These are phyloP conservation scores for Sclerotinia minor DNA, from an alignment of 2,329 filamentous ascomycete species.

Conservation along the genomic window DNA sequence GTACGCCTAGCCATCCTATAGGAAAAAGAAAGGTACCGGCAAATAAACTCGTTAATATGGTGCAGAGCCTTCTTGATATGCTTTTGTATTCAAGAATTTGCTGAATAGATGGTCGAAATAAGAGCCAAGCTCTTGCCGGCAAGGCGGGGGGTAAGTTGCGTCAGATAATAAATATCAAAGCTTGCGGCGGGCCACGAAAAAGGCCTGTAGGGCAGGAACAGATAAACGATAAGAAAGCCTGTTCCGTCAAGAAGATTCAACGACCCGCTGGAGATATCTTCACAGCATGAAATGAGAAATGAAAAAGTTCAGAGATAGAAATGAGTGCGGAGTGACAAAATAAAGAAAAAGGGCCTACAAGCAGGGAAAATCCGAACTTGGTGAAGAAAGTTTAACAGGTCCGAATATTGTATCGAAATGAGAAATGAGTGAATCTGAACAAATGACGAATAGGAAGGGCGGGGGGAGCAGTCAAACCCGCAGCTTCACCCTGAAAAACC, in stretches of 20 bases:
- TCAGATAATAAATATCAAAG: constrained; percentile 12
- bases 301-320: not conserved
- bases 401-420: constrained; percentile 21
- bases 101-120: not conserved
- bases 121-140: constrained; percentile 22
- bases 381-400: not conserved
- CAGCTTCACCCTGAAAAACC: constrained; percentile 10
- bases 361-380: constrained; percentile 5
- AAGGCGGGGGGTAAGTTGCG: constrained; percentile 21
- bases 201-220: constrained; percentile 17
- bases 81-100: constrained; percentile 26
- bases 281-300: constrained; percentile 5
- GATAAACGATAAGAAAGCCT: constrained; percentile 23
- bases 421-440: constrained; percentile 23
- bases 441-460: constrained; percentile 21
- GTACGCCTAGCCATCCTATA: constrained; percentile 47
- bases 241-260: constrained; percentile 5
- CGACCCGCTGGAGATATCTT: not conserved
- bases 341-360: constrained; percentile 14
- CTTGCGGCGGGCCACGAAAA: constrained; percentile 13
- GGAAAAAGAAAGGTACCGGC: constrained; percentile 31
- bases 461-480: constrained; percentile 12
- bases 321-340: constrained; percentile 2
- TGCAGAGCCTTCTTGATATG: constrained; percentile 39
- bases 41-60: constrained; percentile 32